Evolutionary conservation across 2,329 filamentous ascomycete genomes (phyloP).

Genomic region (Neonectria punicea): DNA sequence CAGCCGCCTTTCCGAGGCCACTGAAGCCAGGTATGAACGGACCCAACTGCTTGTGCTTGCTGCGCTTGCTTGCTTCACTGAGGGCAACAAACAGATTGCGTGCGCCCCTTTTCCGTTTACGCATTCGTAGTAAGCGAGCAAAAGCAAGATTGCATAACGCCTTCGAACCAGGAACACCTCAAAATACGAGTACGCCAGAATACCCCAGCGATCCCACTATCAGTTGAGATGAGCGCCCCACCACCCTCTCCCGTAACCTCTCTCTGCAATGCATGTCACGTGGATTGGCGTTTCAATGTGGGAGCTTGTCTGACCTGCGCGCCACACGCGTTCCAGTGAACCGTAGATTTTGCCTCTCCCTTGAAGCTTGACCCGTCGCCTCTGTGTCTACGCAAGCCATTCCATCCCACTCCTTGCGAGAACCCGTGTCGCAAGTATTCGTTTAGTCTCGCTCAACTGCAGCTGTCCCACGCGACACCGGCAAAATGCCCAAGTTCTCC

Average conservation of each 20-base stretch:
- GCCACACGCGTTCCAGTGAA: slow-evolving; percentile 29
- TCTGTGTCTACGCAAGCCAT: slow-evolving; percentile 9
- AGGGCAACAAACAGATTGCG: slow-evolving; percentile 3
- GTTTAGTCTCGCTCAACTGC: neutral
- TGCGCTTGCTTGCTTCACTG: slow-evolving; percentile 5
- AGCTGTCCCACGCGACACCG: neutral
- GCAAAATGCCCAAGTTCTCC: slow-evolving; percentile 39
- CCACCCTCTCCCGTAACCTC: neutral
- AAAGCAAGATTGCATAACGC: slow-evolving; percentile 14
- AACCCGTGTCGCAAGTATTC: slow-evolving; percentile 1
- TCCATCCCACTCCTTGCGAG: neutral
- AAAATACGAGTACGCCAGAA: slow-evolving; percentile 13
- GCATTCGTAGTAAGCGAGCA: neutral
- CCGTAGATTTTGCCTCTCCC: slow-evolving; percentile 10
- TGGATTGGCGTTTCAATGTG: slow-evolving; percentile 37
- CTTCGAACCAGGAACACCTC: neutral
- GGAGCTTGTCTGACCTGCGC: slow-evolving; percentile 6
- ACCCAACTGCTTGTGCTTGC: too few relatives aligned
- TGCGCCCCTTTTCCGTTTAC: slow-evolving; percentile 1
- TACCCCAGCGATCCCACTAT: slow-evolving; percentile 20
- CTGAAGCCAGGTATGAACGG: neutral
- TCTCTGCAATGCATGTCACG: slow-evolving; percentile 29
- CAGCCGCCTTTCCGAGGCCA: neutral
- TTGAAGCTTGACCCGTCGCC: slow-evolving; percentile 16
- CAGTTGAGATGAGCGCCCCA: slow-evolving; percentile 20